These are phyloP conservation scores for Lepidopterella palustris DNA, from an alignment of 495 filamentous ascomycete genomes.

Conservation along the genomic window DNA sequence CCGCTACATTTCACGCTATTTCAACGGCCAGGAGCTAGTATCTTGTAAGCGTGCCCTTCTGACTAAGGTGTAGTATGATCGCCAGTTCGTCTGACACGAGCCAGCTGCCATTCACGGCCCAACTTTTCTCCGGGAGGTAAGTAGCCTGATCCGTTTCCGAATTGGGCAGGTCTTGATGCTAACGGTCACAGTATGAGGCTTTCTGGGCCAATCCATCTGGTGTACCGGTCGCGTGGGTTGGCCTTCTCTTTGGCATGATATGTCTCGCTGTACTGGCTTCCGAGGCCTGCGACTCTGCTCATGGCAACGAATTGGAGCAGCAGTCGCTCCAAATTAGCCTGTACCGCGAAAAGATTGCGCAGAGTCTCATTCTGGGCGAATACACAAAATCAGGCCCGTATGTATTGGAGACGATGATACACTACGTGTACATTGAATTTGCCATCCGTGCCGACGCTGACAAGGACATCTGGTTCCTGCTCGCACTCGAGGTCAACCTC, in stretches of 20 bases:
- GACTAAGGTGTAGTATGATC: conserved; percentile 36
- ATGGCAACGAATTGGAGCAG: conserved; percentile 27
- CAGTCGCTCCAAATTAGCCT: no score
- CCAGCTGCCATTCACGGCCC: conserved; percentile 32
- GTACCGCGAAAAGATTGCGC: no score
- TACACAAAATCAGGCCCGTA: conserved; percentile 43
- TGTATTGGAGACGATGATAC: conserved; percentile 45
- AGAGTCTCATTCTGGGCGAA: conserved; percentile 38
- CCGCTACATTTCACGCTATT: no score
- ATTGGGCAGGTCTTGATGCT: neutral
- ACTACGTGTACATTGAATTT: conserved; percentile 45
- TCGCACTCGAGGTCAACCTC: conserved; percentile 44
- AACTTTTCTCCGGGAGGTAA: conserved; percentile 35
- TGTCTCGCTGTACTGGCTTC: conserved; percentile 33
- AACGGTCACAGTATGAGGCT: conserved; percentile 39
- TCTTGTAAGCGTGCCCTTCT: no score
- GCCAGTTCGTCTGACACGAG: conserved; percentile 24
- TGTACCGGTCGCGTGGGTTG: conserved; percentile 42
- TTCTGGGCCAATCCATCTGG: conserved; percentile 42
- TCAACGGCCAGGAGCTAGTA: no score
- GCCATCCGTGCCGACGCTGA: conserved; percentile 40
- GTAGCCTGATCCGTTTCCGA: neutral
- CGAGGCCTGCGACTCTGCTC: conserved; percentile 34
- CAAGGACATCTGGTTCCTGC: conserved; percentile 45
- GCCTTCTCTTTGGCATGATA: conserved; percentile 41